phyloP scores from a whole-genome alignment of 1,284 basidiomycete species.

The Lignosus rhinocerotis region DNA sequence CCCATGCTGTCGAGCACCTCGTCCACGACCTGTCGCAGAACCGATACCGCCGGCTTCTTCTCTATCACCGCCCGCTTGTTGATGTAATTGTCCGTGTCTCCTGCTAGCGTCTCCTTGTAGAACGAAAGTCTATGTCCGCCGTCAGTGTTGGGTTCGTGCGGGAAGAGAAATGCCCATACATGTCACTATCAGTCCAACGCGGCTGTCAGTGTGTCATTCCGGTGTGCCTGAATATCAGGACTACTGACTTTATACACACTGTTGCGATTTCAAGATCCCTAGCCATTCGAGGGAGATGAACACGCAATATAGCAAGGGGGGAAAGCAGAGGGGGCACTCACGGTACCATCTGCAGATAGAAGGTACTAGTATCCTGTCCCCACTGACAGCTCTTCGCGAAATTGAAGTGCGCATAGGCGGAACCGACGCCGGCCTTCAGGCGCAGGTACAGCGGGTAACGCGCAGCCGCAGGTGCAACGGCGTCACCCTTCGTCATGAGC shows the following conservation, averaged over 20 bases:
- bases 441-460: conserved; percentile 8
- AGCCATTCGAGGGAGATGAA: background rate
- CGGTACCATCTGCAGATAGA: conserved; percentile 14
- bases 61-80: conserved; percentile 12
- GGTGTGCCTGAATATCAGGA: no score
- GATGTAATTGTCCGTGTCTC: conserved; percentile 18
- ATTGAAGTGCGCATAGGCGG: conserved; percentile 10
- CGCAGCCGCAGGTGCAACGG: conserved; percentile 2
- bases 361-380: background rate
- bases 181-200: background rate
- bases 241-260: conserved; percentile 11
- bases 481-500: conserved; percentile 1
- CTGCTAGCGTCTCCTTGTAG: conserved; percentile 13
- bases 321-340: background rate
- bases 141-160: background rate
- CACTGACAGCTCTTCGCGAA: conserved; percentile 13
- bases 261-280: conserved; percentile 8
- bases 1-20: conserved; percentile 8
- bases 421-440: conserved; percentile 10
- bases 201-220: background rate
- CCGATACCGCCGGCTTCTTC: conserved; percentile 4
- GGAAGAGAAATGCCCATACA: conserved; percentile 2
- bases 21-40: conserved; percentile 4
- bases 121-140: conserved; percentile 6
- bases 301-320: no score